These are phyloP conservation scores for Botrytis paeoniae DNA, from an alignment of 2,329 filamentous ascomycete genomes.

Conservation along the genomic window DNA sequence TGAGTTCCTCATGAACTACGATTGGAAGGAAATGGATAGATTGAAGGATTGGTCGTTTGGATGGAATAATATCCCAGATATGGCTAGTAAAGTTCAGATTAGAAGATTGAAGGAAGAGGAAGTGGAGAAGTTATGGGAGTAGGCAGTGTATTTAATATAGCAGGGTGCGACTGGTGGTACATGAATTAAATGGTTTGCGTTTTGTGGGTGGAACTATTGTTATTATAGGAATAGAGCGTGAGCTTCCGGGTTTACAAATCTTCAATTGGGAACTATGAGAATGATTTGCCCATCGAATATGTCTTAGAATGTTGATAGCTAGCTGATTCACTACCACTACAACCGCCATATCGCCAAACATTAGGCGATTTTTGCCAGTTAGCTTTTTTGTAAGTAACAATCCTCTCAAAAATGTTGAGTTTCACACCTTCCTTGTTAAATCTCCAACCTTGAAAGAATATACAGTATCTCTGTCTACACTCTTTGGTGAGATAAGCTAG, in stretches of 20 bases:
- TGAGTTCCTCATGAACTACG: conserved; percentile 16
- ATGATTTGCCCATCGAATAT: not conserved
- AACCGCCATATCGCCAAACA: not conserved
- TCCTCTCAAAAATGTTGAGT: not conserved
- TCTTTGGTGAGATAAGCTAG: not conserved
- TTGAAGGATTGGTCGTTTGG: conserved; percentile 16
- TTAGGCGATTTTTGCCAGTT: not conserved
- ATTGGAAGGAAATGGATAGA: conserved; percentile 14
- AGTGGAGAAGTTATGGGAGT: conserved; percentile 2
- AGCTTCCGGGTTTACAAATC: not conserved
- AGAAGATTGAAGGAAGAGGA: not conserved
- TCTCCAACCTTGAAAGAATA: not conserved
- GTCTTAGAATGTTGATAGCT: not conserved
- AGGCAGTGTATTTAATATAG: not conserved
- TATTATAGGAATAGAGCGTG: not conserved
- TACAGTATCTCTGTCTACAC: not conserved
- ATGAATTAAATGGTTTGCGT: not conserved
- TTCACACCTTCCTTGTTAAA: not conserved
- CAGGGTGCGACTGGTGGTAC: not conserved
- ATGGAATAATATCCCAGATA: conserved; percentile 16
- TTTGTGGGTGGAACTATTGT: not conserved
- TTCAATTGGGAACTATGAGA: not conserved
- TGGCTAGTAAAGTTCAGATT: conserved; percentile 7
- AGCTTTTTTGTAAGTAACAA: not conserved
- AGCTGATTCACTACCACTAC: not conserved